These are phyloP conservation scores for Schizophyllum commune DNA, from an alignment of 1,284 basidiomycete genomes.

Conservation along the genomic window DNA sequence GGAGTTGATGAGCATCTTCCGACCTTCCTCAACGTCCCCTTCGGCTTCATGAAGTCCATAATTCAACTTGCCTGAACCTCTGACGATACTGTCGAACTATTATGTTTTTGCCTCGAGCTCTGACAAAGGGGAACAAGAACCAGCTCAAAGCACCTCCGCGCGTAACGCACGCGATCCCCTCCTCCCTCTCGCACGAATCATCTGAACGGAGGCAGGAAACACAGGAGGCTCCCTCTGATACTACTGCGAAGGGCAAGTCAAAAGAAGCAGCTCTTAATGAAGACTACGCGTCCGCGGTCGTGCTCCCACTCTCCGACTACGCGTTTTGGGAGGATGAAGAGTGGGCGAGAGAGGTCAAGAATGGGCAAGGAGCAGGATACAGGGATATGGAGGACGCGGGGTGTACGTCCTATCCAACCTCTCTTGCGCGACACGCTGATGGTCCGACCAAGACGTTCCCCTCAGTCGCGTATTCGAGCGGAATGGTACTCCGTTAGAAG, in stretches of 20 bases:
- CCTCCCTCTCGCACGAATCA: not conserved
- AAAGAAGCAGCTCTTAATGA: conserved; percentile 17
- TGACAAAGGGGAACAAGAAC: not conserved
- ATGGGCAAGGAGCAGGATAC: conserved; percentile 8
- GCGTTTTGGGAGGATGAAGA: conserved; percentile 51
- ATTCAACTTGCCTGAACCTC: too few relatives aligned
- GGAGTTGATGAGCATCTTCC: too few relatives aligned
- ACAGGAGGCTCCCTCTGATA: too few relatives aligned
- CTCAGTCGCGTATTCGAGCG: conserved; percentile 42
- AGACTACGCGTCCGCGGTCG: conserved; percentile 41
- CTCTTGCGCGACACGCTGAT: conserved; percentile 10
- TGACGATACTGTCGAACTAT: too few relatives aligned
- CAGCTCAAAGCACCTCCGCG: not conserved
- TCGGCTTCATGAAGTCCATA: too few relatives aligned
- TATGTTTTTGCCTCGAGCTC: not conserved
- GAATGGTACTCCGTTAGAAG: conserved; percentile 18
- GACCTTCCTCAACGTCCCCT: too few relatives aligned
- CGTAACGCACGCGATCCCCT: not conserved
- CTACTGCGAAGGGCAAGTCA: not conserved
- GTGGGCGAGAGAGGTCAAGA: conserved; percentile 40
- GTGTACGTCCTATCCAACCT: conserved; percentile 18
- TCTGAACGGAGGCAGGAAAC: too few relatives aligned
- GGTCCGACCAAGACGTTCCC: conserved; percentile 41
- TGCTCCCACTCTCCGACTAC: conserved; percentile 59
- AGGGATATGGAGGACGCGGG: conserved; percentile 38